Base-by-base conservation (phyloP, 257 asterid genomes). In the Solanum okadae region DNA sequence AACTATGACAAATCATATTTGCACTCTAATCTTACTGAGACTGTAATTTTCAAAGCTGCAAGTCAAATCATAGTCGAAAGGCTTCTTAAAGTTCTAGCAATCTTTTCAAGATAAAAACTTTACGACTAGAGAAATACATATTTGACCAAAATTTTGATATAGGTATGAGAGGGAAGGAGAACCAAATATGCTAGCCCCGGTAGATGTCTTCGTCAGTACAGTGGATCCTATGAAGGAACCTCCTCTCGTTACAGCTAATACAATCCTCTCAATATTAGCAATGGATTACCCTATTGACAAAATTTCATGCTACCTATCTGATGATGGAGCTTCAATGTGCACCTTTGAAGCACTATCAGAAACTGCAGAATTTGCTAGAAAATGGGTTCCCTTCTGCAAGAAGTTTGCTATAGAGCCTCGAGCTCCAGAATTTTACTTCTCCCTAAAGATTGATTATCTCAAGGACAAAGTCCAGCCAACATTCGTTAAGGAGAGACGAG, bases 311-410 rank as follows among this genome's bases (percentile, higher is more conserved):
- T 96, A 95, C 86, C 91, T 96, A 89, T 96, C 99, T 40, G 99
- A 96, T 87, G 99, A 96, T 90, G 99, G 99, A 89, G 98, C 99
- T 72, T 95, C 98, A 35, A 96, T 95, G 98, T 95, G 98, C 86
- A 96, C 99, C 85, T 96, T 96, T 33, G 99, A 96, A 89, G 92
- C 99, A 4, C 93, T 95, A 23, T 96, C 99, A 49, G 98, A 96
- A 92, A 95, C 99, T 67, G 98, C 99, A 84, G 99, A 96, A 88
- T 96, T 96, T 76, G 91, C 98, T 35, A 89, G 98, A 89, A 96
- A 95, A 92, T 95, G 98, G 99, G 98, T 95, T 33, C 99, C 99
- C 13, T 96, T 96, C 90, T 95, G 99, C 87, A 96, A 94, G 93
- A 96, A 96, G 78, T 96, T 96, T 61, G 78, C 91, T 10, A 95